Conservation (phyloP, 495 filamentous ascomycete species). For the Tetracladium setigerum region DNA sequence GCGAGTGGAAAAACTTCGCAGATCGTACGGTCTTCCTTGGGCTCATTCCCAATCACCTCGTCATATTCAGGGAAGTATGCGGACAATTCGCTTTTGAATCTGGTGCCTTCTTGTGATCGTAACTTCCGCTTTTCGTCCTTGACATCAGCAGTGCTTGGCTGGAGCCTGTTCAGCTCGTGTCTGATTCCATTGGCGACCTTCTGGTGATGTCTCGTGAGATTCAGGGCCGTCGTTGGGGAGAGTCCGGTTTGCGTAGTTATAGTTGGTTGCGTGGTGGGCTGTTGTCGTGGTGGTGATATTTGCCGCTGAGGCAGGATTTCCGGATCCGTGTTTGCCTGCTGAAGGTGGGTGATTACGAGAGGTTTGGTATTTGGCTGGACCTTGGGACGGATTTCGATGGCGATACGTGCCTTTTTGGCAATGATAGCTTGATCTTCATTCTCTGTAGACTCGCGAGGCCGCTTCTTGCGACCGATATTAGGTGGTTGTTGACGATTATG, state of each 20-base stretch:
- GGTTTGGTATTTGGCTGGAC: slow-evolving; percentile 14
- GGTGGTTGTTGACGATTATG: slow-evolving; percentile 22
- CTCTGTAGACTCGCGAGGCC: slow-evolving; percentile 12
- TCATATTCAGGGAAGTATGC: slow-evolving; percentile 88
- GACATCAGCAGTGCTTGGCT: slow-evolving; percentile 33
- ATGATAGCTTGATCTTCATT: slow-evolving; percentile 4
- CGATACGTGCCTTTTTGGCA: slow-evolving; percentile 17
- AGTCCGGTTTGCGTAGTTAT: slow-evolving; percentile 1
- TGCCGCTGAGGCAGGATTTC: slow-evolving; percentile 11
- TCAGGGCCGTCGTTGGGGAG: slow-evolving; percentile 13
- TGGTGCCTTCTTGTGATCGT: slow-evolving; percentile 44
- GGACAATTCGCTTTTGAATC: slow-evolving; percentile 82
- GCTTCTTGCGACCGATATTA: slow-evolving; percentile 26
- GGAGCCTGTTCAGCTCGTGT: slow-evolving; percentile 41
- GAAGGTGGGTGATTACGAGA: slow-evolving; percentile 15
- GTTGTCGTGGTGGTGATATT: slow-evolving; percentile 4
- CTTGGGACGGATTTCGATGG: slow-evolving; percentile 23
- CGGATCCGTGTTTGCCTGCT: slow-evolving; percentile 15
- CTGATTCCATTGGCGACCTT: slow-evolving; percentile 38
- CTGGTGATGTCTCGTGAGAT: slow-evolving; percentile 16
- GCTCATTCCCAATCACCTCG: slow-evolving; percentile 76
- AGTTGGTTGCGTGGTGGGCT: background rate
- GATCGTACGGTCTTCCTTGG: slow-evolving; percentile 63
- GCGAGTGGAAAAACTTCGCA: background rate
- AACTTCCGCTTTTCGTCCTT: slow-evolving; percentile 43